These are phyloP conservation scores for Vigna unguiculata DNA, from an alignment of 306 rosid species.

Conservation along the genomic window DNA sequence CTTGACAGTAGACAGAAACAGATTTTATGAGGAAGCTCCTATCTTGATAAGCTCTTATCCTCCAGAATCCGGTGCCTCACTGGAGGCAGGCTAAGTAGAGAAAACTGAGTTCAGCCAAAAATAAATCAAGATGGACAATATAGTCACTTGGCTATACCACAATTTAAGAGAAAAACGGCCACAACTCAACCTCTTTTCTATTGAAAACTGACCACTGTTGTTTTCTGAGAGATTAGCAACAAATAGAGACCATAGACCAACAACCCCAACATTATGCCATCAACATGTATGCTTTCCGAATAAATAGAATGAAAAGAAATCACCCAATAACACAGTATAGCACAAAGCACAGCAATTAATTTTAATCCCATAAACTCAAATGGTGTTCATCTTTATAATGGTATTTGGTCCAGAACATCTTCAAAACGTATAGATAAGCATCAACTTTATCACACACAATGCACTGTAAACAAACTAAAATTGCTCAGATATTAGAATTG, in stretches of 20 bases:
- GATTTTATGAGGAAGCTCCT: not conserved
- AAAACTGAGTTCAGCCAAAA: conserved; percentile 26
- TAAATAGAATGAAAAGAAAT: not conserved
- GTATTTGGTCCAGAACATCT: conserved; percentile 90
- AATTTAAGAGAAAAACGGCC: not conserved
- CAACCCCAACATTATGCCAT: not conserved
- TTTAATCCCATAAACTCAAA: not conserved
- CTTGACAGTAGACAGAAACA: conserved; percentile 4
- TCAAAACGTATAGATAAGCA: conserved; percentile 85
- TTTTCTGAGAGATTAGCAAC: too few species aligned
- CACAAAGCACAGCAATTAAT: not conserved
- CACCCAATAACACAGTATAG: not conserved
- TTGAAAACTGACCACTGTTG: not conserved
- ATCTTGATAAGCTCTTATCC: conserved; percentile 35
- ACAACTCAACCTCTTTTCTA: not conserved
- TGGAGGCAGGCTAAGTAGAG: not conserved
- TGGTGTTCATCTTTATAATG: conserved; percentile 67
- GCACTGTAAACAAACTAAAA: not conserved
- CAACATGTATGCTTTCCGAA: not conserved
- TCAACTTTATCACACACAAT: conserved; percentile 67
- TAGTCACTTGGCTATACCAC: not conserved
- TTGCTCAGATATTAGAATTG: not conserved
- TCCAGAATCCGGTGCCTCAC: not conserved
- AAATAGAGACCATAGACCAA: not conserved
- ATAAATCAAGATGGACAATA: not conserved